Evolutionary conservation across 2,329 filamentous ascomycete species (phyloP).

Genomic region (Grosmannia clavigera): DNA sequence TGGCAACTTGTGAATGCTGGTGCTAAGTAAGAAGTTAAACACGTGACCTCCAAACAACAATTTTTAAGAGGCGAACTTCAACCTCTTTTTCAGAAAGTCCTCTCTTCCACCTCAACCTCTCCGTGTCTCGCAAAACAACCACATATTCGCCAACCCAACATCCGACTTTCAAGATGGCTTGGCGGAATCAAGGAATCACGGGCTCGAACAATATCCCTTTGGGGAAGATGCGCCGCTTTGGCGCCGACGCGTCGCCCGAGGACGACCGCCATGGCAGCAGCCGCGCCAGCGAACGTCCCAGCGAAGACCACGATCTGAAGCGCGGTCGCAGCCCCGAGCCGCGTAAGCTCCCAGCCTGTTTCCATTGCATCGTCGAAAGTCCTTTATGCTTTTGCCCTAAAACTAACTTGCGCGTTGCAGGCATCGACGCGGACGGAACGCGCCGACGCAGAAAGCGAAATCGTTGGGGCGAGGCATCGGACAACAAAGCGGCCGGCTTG

Average conservation of each 20-base stretch:
- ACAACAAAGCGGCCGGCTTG: slow-evolving; percentile 96
- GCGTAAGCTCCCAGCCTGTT: slow-evolving; percentile 36
- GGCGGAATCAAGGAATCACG: slow-evolving; percentile 73
- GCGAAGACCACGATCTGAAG: slow-evolving; percentile 46
- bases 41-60: too few species aligned
- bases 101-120: background rate
- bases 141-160: background rate
- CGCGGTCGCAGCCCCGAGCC: slow-evolving; percentile 87
- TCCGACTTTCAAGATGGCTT: slow-evolving; percentile 37
- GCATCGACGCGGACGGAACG: slow-evolving; percentile 56
- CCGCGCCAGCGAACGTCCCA: slow-evolving; percentile 11
- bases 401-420: slow-evolving; percentile 13
- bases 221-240: slow-evolving; percentile 71
- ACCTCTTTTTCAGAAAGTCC: background rate
- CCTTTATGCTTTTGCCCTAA: too few species aligned
- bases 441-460: slow-evolving; percentile 96
- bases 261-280: slow-evolving; percentile 8
- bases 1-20: too few species aligned
- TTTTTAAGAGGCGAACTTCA: background rate
- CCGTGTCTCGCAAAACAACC: background rate
- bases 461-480: slow-evolving; percentile 90
- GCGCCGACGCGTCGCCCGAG: slow-evolving; percentile 35
- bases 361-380: background rate
- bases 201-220: slow-evolving; percentile 97
- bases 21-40: too few species aligned